These are phyloP conservation scores for Naganishia antarctica DNA, from an alignment of 768 basidiomycete genomes.

Conservation along the genomic window DNA sequence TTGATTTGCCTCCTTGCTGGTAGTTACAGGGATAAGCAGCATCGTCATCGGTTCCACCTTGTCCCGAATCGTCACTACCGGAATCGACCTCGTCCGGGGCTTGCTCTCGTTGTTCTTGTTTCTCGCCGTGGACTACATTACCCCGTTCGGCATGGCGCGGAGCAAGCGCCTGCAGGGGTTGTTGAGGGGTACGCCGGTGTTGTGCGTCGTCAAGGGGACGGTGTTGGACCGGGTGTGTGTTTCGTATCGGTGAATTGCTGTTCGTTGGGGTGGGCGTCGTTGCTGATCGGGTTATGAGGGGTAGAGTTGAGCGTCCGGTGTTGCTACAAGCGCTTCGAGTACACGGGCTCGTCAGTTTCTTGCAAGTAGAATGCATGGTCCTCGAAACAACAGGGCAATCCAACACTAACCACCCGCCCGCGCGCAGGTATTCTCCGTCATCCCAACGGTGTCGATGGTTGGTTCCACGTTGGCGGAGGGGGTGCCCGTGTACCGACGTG, in stretches of 20 bases:
- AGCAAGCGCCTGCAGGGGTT: constrained; percentile 2
- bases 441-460: too few species aligned
- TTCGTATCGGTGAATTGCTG: neutral
- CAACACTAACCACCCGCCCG: too few species aligned
- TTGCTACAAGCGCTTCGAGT: neutral
- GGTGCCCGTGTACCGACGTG: too few species aligned
- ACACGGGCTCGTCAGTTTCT: constrained; percentile 7
- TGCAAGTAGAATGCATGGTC: constrained; percentile 11
- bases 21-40: constrained; percentile 5
- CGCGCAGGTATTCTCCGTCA: too few species aligned
- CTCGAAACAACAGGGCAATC: too few species aligned
- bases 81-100: neutral
- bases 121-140: constrained; percentile 7
- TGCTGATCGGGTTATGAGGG: neutral
- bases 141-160: neutral
- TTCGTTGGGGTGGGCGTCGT: too few species aligned
- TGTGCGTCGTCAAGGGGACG: constrained; percentile 3
- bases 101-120: constrained; percentile 3
- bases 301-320: constrained; percentile 6
- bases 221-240: neutral
- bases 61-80: neutral
- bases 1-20: neutral
- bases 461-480: too few species aligned
- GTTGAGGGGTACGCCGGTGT: neutral
- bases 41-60: constrained; percentile 1